These are phyloP conservation scores for Trametes cinnabarina DNA, from an alignment of 768 basidiomycete genomes.

Conservation along the genomic window DNA sequence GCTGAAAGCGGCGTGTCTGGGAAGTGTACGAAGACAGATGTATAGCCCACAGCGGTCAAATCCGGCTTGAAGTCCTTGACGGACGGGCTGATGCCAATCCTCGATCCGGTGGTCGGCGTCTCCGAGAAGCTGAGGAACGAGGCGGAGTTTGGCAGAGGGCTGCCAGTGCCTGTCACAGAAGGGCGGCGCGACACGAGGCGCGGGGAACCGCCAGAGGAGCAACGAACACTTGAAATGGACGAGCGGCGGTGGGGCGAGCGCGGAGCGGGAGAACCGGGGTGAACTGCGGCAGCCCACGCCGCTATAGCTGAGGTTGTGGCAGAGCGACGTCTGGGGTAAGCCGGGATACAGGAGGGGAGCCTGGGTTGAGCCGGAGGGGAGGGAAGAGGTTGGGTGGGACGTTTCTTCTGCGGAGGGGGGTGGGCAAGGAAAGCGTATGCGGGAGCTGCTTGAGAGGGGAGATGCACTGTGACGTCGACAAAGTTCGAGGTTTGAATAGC, in stretches of 20 bases:
- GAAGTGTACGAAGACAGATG: conserved; percentile 61
- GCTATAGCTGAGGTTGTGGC: conserved; percentile 50
- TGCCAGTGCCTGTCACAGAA: conserved; percentile 39
- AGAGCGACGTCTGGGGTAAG: conserved; percentile 34
- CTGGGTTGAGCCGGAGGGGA: conserved; percentile 23
- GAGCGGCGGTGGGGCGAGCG: conserved; percentile 33
- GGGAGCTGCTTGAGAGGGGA: conserved; percentile 17
- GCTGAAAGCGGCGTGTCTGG: conserved; percentile 46
- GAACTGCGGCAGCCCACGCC: conserved; percentile 63
- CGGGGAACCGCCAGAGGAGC: conserved; percentile 33
- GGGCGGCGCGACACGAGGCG: conserved; percentile 28
- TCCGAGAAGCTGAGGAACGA: conserved; percentile 46
- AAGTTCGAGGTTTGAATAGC: conserved; percentile 4
- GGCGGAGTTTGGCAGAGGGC: conserved; percentile 37
- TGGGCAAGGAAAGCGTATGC: conserved; percentile 31
- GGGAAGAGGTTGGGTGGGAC: conserved; percentile 28
- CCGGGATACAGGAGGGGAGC: conserved; percentile 10
- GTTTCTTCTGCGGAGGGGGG: conserved; percentile 31
- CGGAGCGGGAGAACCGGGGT: conserved; percentile 64
- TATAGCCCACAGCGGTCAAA: conserved; percentile 62
- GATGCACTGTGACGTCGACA: conserved; percentile 5
- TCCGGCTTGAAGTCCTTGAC: conserved; percentile 49
- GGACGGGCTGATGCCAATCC: conserved; percentile 39
- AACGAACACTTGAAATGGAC: conserved; percentile 28
- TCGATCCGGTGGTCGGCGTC: conserved; percentile 37